Conservation (phyloP, 208 protist genomes). For the Trypanosoma lewisi region DNA sequence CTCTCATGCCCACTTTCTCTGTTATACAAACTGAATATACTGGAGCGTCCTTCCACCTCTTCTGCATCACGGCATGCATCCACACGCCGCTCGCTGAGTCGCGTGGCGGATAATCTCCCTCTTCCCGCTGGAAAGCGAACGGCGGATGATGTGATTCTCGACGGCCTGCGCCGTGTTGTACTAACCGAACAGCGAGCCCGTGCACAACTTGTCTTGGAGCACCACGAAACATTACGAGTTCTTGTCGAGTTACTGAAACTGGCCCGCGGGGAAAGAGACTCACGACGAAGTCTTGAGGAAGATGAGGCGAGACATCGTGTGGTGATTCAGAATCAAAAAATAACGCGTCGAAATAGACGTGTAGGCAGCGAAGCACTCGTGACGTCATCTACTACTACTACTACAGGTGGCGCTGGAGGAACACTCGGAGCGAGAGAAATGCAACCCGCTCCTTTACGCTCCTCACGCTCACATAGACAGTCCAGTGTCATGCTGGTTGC, state of each 20-base stretch:
- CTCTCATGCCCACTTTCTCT: slow-evolving; percentile 73
- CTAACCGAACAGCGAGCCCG: slow-evolving; percentile 56
- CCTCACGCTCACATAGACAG: slow-evolving; percentile 35
- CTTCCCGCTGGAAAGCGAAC: slow-evolving; percentile 32
- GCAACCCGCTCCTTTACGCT: slow-evolving; percentile 12
- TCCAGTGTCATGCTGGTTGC: slow-evolving; percentile 51
- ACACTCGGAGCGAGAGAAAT: not conserved
- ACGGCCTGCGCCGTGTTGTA: slow-evolving; percentile 46
- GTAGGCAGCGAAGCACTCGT: slow-evolving; percentile 57
- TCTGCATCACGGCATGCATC: slow-evolving; percentile 19
- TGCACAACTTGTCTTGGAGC: slow-evolving; percentile 55
- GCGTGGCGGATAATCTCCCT: slow-evolving; percentile 41
- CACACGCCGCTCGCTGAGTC: slow-evolving; percentile 28
- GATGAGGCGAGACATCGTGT: slow-evolving; percentile 36
- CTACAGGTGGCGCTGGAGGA: not conserved
- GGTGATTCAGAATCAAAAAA: slow-evolving; percentile 12
- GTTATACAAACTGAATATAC: slow-evolving; percentile 73
- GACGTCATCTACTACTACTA: slow-evolving; percentile 10
- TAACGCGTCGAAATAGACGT: slow-evolving; percentile 26
- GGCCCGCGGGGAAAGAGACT: slow-evolving; percentile 33
- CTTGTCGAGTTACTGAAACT: slow-evolving; percentile 41
- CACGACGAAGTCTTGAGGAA: slow-evolving; percentile 28
- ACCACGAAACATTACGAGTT: slow-evolving; percentile 53
- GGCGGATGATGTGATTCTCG: slow-evolving; percentile 34
- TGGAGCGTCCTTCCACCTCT: slow-evolving; percentile 34